These are phyloP conservation scores for Boletus pseudopeckii DNA, from an alignment of 768 basidiomycete genomes.

Conservation along the genomic window DNA sequence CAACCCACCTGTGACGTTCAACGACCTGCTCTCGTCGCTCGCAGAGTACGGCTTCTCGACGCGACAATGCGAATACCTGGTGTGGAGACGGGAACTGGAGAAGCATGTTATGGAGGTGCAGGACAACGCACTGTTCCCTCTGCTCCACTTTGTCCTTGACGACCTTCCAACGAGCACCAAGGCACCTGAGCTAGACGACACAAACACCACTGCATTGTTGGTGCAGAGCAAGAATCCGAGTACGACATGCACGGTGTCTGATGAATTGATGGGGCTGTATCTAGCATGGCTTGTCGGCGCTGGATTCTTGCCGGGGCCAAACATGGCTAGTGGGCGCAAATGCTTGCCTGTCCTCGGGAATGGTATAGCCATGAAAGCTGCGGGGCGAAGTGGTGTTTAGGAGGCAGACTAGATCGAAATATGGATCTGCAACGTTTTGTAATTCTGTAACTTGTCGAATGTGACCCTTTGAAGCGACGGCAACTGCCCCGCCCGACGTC, in stretches of 20 bases:
- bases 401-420: background rate
- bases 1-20: slow-evolving; percentile 84
- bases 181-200: slow-evolving; percentile 84
- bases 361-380: slow-evolving; percentile 49
- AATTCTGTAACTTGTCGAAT: background rate
- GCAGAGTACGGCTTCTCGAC: slow-evolving; percentile 77
- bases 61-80: slow-evolving; percentile 78
- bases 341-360: slow-evolving; percentile 46
- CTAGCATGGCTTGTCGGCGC: slow-evolving; percentile 89
- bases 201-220: slow-evolving; percentile 66
- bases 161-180: slow-evolving; percentile 97
- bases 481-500: background rate
- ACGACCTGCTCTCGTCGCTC: slow-evolving; percentile 74
- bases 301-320: slow-evolving; percentile 69
- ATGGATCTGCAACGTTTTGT: background rate
- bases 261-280: slow-evolving; percentile 78
- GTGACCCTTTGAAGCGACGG: background rate
- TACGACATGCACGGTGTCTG: slow-evolving; percentile 60
- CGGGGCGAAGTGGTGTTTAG: slow-evolving; percentile 63
- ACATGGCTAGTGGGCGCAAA: slow-evolving; percentile 36
- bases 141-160: slow-evolving; percentile 95
- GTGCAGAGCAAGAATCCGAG: slow-evolving; percentile 40
- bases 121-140: slow-evolving; percentile 95
- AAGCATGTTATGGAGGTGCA: slow-evolving; percentile 92
- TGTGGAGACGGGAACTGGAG: slow-evolving; percentile 90